Evolutionary conservation across 352 stramenopile species (phyloP), one percentile per base, ranked within the genome.

Genomic region (Phytophthora capsici): DNA sequence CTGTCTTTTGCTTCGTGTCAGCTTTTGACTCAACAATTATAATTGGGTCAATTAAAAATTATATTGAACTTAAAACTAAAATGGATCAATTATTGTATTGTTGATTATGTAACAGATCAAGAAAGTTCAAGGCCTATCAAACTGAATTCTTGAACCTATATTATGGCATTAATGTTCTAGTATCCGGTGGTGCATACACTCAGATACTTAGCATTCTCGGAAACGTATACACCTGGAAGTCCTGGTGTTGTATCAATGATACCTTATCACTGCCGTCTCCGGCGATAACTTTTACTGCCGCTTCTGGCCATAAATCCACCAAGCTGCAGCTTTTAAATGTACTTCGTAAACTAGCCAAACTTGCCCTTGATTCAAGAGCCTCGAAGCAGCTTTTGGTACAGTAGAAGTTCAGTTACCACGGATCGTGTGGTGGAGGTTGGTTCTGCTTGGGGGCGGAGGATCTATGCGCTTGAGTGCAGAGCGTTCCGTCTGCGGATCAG

Each of bases 401-500:
- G 28, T 34, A 34, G 28, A 34, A 34, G 28, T 34, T 34, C 28
- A 34, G 28, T 41, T n/a, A 41, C 36, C 16, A 20, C 23, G 9
- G 54, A 57, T 63, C 44, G 55, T 41, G 55, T 55, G 54, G 54
- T 53, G 54, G 43, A 40, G 22, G 34, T 51, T 34, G 38, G 13
- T 43, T 16, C 25, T 54, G 58, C 48, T 57, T 63, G 57, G 46
- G 6, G n/a, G 37, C 38, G 49, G 37, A 52, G 50, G 48, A 50
- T 66, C 52, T 60, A 52, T 53, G 57, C 40, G 47, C 28, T 59
- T 66, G 40, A 19, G 57, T 61, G 43, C 51, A 49, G 59, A 40
- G 34, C 12, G 25, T 54, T 51, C 44, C 14, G 44, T 49, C 43
- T 19, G 19, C 34, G 22, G 17, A 30, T 48, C 50, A 55, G 50